Conservation (phyloP, 352 stramenopile genomes). For the Phytopythium montanum region DNA sequence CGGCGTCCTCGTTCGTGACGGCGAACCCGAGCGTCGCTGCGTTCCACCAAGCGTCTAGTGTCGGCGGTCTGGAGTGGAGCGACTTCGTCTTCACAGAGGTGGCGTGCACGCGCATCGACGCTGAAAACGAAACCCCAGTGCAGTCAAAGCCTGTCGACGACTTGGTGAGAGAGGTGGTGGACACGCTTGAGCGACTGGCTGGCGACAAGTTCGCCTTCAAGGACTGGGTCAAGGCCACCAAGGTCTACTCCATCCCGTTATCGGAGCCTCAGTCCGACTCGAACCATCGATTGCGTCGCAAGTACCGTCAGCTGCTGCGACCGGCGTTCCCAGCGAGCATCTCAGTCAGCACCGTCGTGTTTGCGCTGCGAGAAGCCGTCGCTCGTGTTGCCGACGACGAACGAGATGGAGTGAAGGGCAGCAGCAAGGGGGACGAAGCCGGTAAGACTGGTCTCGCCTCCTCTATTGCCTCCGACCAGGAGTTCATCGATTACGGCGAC, state of each 20-base stretch:
- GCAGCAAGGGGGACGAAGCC: slow-evolving; percentile 2
- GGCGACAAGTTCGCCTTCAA: slow-evolving; percentile 61
- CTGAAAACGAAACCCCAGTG: slow-evolving; percentile 13
- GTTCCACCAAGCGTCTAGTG: slow-evolving; percentile 32
- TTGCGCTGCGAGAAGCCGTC: slow-evolving; percentile 41
- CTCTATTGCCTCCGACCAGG: slow-evolving; percentile 13
- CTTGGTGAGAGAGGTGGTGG: slow-evolving; percentile 32
- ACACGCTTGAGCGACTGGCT: slow-evolving; percentile 26
- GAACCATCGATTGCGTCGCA: neutral
- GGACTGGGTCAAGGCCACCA: slow-evolving; percentile 45
- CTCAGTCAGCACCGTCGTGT: slow-evolving; percentile 44
- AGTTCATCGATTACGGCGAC: slow-evolving; percentile 53
- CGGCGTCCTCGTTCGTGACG: slow-evolving; percentile 33
- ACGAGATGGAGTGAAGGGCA: slow-evolving; percentile 3
- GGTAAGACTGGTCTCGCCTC: neutral
- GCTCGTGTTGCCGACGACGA: neutral
- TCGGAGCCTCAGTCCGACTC: neutral
- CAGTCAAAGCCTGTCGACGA: slow-evolving; percentile 21
- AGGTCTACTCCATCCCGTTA: slow-evolving; percentile 32
- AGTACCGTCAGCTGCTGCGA: slow-evolving; percentile 34
- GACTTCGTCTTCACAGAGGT: slow-evolving; percentile 70
- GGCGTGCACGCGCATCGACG: slow-evolving; percentile 17
- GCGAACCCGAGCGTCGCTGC: slow-evolving; percentile 33
- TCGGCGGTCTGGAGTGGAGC: slow-evolving; percentile 66
- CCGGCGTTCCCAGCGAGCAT: slow-evolving; percentile 45